Evolutionary conservation across 169 alveolate genomes (phyloP), one percentile per base, ranked within the genome.

Genomic region (Plasmodium vivax): DNA sequence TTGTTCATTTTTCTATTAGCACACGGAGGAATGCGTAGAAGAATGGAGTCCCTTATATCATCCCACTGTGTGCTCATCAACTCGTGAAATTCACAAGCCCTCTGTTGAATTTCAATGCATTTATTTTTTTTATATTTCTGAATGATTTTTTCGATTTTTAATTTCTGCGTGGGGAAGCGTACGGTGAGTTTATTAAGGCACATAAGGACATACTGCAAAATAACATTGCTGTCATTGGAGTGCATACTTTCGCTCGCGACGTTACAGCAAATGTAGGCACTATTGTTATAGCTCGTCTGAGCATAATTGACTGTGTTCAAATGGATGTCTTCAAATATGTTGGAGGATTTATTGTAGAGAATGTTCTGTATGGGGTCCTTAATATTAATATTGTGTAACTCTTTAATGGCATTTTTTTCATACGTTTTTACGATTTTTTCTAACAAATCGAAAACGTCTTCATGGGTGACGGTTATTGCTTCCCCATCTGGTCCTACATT

Each of bases 91-190:
- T 96, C 98, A 41, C 98, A 95, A 27, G 98, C 96, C 34, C 98
- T 94, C 75, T 96, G 98, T 94, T 96, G 98, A 81, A 96, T 75
- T 92, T 96, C 98, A 34, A 93, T 77, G 81, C 95, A 95, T 23
- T 92, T 75, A 82, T 95, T 96, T 85, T 92, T 92, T 85, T 93
- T 94, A 92, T 95, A 96, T 90, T 92, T 83, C 68, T 84, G 74
- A 30, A 96, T 79, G 6, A 96, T 62, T 75, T 93, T 88, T 93
- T 95, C 87, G 27, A 96, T 71, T 73, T 90, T 93, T 2, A 38
- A 93, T 75, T 71, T 84, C 36, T 94, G 93, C 34, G 93, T 23
- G 14, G 98, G 98, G 73, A 95, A 75, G 43, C 94, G 74, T 12
- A 68, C 92, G 23, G 95, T 85, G 32, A 96, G 87, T 87, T 95